Percentiles rank a stretch among this genome's conserved stretches.
Evolutionary conservation across 2,329 filamentous ascomycete genomes (phyloP).

Genomic region (Diatrype stigma): DNA sequence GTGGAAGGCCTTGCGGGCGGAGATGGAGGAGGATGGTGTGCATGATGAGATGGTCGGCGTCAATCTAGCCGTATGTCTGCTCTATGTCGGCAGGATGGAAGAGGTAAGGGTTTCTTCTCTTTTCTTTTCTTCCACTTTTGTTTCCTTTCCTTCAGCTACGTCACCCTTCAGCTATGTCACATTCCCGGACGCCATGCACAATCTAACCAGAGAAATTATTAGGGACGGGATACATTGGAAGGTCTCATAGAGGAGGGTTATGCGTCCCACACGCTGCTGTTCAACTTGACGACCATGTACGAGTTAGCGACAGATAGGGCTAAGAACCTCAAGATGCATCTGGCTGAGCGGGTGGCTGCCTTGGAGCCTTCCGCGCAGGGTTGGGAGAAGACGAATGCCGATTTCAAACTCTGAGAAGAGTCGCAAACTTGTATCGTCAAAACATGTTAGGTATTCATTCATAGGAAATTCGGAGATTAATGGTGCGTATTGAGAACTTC

Average conservation of each 20-base stretch:
- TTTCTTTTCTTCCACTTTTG: too few relatives aligned
- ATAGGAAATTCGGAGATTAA: too few relatives aligned
- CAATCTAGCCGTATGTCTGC: slow-evolving; percentile 77
- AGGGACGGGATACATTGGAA: slow-evolving; percentile 67
- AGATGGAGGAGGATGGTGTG: slow-evolving; percentile 34
- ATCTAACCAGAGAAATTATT: slow-evolving; percentile 9
- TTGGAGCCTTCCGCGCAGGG: slow-evolving; percentile 53
- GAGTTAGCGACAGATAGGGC: slow-evolving; percentile 83
- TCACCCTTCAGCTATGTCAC: slow-evolving; percentile 13
- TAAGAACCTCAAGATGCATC: slow-evolving; percentile 61
- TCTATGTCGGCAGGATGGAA: slow-evolving; percentile 75
- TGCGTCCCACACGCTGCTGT: slow-evolving; percentile 75
- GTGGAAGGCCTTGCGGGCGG: slow-evolving; percentile 53
- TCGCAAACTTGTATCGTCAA: too few relatives aligned
- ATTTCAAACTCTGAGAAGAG: slow-evolving; percentile 66
- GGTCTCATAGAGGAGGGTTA: slow-evolving; percentile 57
- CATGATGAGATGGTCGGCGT: slow-evolving; percentile 69
- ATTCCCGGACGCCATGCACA: not conserved
- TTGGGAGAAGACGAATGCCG: slow-evolving; percentile 67
- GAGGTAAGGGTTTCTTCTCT: slow-evolving; percentile 45
- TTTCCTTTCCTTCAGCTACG: too few relatives aligned
- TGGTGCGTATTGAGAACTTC: too few relatives aligned
- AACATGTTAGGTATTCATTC: too few relatives aligned
- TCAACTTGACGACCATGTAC: slow-evolving; percentile 88
- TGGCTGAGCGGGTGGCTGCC: slow-evolving; percentile 67